phyloP scores from a whole-genome alignment of 2,329 filamentous ascomycete genomes.

The Simplicillium sp. region DNA sequence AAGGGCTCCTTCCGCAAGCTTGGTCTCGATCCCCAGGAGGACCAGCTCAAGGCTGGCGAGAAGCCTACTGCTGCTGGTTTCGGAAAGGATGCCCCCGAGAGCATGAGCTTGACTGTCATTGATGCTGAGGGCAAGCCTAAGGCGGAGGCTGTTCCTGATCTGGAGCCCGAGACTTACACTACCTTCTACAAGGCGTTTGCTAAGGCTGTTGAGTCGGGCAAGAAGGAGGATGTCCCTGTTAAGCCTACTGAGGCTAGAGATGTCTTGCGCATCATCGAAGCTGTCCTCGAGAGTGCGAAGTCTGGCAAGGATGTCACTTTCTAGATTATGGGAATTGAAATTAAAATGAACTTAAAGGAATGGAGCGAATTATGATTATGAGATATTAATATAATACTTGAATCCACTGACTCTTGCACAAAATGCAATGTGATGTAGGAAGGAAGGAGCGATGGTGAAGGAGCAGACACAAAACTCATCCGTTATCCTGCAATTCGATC shows the following conservation, averaged over 20 bases:
- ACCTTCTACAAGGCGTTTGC: conserved; percentile 53
- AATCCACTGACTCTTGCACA: too few species aligned
- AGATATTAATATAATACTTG: too few species aligned
- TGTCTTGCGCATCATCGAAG: conserved; percentile 44
- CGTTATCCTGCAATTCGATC: too few species aligned
- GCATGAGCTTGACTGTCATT: conserved; percentile 49
- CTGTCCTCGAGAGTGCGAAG: conserved; percentile 37
- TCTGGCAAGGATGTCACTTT: conserved; percentile 34
- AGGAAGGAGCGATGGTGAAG: too few species aligned
- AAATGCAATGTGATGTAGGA: too few species aligned
- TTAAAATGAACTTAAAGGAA: too few species aligned
- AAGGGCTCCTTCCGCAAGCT: conserved; percentile 68
- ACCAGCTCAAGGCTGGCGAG: conserved; percentile 57
- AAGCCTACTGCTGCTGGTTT: conserved; percentile 53
- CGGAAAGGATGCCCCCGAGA: conserved; percentile 51
- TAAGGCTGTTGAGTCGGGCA: conserved; percentile 34
- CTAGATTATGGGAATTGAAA: background rate
- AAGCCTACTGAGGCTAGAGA: conserved; percentile 41
- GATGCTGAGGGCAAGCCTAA: conserved; percentile 39
- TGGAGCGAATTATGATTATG: too few species aligned
- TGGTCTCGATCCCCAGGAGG: conserved; percentile 65
- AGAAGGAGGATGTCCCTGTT: conserved; percentile 42
- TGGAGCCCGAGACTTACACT: conserved; percentile 57
- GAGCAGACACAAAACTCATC: too few species aligned
- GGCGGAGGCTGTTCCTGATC: conserved; percentile 43